These are phyloP conservation scores for Acacia confusa DNA, from an alignment of 306 rosid genomes.

Conservation along the genomic window DNA sequence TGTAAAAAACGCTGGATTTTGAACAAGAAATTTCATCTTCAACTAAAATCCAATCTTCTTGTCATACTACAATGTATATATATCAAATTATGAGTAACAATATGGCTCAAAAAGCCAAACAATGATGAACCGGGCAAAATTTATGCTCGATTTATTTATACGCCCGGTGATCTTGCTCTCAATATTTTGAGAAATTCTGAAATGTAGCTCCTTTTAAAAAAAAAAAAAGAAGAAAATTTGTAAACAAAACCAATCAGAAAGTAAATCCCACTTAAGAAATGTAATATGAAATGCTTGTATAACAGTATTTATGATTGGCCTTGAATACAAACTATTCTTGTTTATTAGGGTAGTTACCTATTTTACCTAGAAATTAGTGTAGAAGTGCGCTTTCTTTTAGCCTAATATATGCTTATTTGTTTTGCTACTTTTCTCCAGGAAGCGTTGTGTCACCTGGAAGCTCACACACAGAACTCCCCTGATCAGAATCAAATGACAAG, in stretches of 20 bases:
- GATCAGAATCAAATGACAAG: not conserved
- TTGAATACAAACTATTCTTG: not conserved
- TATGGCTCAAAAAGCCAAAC: not conserved
- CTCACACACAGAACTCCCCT: slow-evolving; percentile 7
- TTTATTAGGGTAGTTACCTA: not conserved
- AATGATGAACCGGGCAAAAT: not conserved
- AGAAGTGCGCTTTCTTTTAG: no score
- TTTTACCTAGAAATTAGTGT: not conserved
- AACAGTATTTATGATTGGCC: not conserved
- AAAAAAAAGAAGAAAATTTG: not conserved
- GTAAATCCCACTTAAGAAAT: not conserved
- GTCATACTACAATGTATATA: not conserved
- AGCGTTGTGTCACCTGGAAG: slow-evolving; percentile 9
- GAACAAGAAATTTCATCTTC: not conserved
- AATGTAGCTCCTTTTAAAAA: no score
- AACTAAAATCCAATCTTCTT: not conserved
- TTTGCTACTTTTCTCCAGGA: slow-evolving; percentile 10
- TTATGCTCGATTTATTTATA: not conserved
- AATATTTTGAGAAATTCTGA: not conserved
- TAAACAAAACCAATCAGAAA: not conserved
- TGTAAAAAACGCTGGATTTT: not conserved
- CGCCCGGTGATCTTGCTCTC: not conserved
- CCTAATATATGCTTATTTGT: not conserved
- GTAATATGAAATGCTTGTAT: not conserved
- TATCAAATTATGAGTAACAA: not conserved